Evolutionary conservation across 768 basidiomycete species (phyloP), one percentile per base, ranked within the genome.

Genomic region (Leccinum obscurum): DNA sequence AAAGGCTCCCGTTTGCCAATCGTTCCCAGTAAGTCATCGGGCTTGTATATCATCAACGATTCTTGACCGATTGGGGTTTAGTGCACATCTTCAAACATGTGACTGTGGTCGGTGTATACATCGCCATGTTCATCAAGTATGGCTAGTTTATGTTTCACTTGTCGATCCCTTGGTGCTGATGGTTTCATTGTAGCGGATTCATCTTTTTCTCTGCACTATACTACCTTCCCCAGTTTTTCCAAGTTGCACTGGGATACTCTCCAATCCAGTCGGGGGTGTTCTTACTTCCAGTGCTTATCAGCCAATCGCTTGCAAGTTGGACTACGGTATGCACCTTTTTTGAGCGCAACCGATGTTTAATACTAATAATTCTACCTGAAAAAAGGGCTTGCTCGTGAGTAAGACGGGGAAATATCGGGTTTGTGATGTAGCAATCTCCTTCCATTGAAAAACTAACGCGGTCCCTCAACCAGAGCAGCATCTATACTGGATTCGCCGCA

Each of bases 141-240:
- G 81, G 63, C 17, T 22, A 6, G 20, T 44, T 37, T 15, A 30
- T 46, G 9, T 20, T 9, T 55, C 35, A 22, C 13, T 7, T 54
- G 5, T 20, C 41, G 13, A 51, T 53, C 22, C 14, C 41, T 28
- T 58, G 9, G 57, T 22, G 14, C 26, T 60, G 57, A 66, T 35
- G 15, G 24, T 13, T 9, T 8, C 11, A 0, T 54, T 14, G 9
- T 59, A 87, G 85, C 53, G 85, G 84, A 26, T 81, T 86, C 62
- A 76, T 85, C 3, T 86, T 85, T 70, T 85, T 81, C 71, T 86
- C 83, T 17, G 81, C 86, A 9, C 68, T 89, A 13, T 90, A 85
- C 70, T 90, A 89, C 66, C 79, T 92, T 0, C 89, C 91, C 2
- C 85, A 88, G 63, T 90, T 84, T 69, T 88, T 90, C 73, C 89